Percentiles rank a stretch among this genome's conserved stretches.
phyloP scores from a whole-genome alignment of 768 basidiomycete genomes.

The Lyophyllum decastes region DNA sequence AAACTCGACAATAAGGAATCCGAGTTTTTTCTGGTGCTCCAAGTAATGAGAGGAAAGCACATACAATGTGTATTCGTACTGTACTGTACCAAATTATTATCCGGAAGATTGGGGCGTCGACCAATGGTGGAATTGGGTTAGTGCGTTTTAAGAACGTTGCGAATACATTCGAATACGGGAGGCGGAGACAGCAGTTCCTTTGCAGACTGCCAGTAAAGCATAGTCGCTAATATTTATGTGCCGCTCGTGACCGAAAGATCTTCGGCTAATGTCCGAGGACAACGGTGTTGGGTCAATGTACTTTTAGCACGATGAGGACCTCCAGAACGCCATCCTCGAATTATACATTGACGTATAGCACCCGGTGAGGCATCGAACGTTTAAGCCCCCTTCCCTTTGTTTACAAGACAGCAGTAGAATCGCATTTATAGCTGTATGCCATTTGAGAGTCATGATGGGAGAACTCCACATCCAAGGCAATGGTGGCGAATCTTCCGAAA shows the following conservation, averaged over 20 bases:
- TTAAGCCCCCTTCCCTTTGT: too few relatives aligned
- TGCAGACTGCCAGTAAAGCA: background rate
- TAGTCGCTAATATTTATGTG: background rate
- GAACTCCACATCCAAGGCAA: background rate
- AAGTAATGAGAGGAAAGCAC: background rate
- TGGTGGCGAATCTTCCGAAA: background rate
- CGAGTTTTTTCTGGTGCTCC: background rate
- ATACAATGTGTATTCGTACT: background rate
- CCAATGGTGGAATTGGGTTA: background rate
- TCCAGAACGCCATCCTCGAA: background rate
- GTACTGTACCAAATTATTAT: background rate
- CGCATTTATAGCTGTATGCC: background rate
- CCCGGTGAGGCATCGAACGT: too few relatives aligned
- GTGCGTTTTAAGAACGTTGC: background rate
- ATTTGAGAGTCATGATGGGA: conserved; percentile 1
- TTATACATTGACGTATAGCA: background rate
- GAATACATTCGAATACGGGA: background rate
- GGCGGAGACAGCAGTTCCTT: background rate
- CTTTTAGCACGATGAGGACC: background rate
- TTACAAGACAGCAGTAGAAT: background rate
- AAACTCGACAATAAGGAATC: background rate
- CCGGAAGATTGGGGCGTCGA: too few relatives aligned
- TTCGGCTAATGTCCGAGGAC: conserved; percentile 15
- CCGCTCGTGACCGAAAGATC: conserved; percentile 1
- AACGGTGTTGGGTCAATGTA: conserved; percentile 4